Evolutionary conservation across 2,329 filamentous ascomycete genomes (phyloP), one percentile per base, ranked within the genome.

Genomic region (Albifimbria verrucaria): DNA sequence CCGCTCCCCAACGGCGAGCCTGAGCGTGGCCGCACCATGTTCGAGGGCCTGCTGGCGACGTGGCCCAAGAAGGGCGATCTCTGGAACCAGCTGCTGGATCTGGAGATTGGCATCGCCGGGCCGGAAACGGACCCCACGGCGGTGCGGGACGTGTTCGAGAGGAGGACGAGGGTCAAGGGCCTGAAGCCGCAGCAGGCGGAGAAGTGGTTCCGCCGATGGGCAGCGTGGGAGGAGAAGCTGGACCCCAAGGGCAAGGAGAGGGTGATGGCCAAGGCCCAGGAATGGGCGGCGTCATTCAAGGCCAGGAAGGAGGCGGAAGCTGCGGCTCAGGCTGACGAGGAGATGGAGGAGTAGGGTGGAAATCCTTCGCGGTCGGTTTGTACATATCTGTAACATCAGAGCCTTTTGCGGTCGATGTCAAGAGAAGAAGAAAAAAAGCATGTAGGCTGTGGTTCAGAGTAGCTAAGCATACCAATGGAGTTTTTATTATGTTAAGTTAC

Each of bases 1-100:
- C 80, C 88, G 86, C 59, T 93, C 89, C 11, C 72, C 7, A 84
- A 88, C 63, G 92, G 92, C 51, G 90, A 95, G 62, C 78, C 91
- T 3, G 95, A 99, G 74, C 89, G 90, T 54, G 94, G 94, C 10
- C 88, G 95, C 18, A 99, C 95, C 23, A 87, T 97, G 66, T 97
- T 97, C 63, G 93, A 97, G 71, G 89, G 88, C 39, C 79, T 99
- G 9, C 79, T 99, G 7, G 82, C 85, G 32, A 87, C 88, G 4
- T 96, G 88, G 76, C 90, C 92, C 45, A 96, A 95, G 77, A 90
- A 91, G 69, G 85, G 91, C 55, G 92, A 97, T 68, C 77, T 97
- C 49, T 97, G 93, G 93, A 94, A 91, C 70, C 87, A 96, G 71
- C 86, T 96, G 59, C 74, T 97, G 1, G 92, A 96, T 66, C 80